Evolutionary conservation across 2,329 filamentous ascomycete species (phyloP).

Genomic region (Kalaharituber pfeilii): DNA sequence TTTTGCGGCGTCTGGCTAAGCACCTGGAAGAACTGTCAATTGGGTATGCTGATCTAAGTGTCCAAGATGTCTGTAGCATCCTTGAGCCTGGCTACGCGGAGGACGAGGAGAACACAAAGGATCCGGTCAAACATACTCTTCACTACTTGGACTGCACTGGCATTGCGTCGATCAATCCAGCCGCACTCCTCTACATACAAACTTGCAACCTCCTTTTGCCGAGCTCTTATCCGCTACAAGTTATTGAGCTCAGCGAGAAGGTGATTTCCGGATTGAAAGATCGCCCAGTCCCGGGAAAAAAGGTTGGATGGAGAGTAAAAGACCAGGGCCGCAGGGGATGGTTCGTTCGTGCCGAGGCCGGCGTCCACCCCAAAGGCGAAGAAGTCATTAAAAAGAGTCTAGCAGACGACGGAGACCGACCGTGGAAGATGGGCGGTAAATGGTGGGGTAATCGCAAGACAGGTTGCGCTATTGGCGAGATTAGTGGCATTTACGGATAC

Average conservation of each 20-base stretch:
- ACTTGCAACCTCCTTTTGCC: slow-evolving; percentile 37
- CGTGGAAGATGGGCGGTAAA: slow-evolving; percentile 71
- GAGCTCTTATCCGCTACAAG: slow-evolving; percentile 48
- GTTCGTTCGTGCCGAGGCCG: slow-evolving; percentile 35
- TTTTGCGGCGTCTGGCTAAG: slow-evolving; percentile 48
- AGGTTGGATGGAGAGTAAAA: slow-evolving; percentile 51
- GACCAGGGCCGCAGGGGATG: slow-evolving; percentile 41
- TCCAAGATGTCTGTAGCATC: slow-evolving; percentile 48
- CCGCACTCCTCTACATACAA: slow-evolving; percentile 40
- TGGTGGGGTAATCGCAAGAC: slow-evolving; percentile 70
- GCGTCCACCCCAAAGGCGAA: slow-evolving; percentile 19
- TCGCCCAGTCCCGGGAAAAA: slow-evolving; percentile 41
- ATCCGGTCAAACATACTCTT: slow-evolving; percentile 42
- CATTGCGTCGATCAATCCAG: slow-evolving; percentile 40
- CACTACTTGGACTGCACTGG: slow-evolving; percentile 64
- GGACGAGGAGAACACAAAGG: slow-evolving; percentile 27
- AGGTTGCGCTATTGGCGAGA: slow-evolving; percentile 38
- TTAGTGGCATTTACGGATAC: slow-evolving; percentile 41
- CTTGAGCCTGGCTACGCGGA: slow-evolving; percentile 35
- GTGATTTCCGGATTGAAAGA: slow-evolving; percentile 48
- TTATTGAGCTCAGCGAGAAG: slow-evolving; percentile 56
- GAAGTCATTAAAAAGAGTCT: slow-evolving; percentile 10
- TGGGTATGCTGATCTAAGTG: slow-evolving; percentile 45
- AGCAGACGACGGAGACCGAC: slow-evolving; percentile 40
- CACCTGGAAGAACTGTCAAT: slow-evolving; percentile 61